Conservation (phyloP, 441 rosid species). For the Hura crepitans region DNA sequence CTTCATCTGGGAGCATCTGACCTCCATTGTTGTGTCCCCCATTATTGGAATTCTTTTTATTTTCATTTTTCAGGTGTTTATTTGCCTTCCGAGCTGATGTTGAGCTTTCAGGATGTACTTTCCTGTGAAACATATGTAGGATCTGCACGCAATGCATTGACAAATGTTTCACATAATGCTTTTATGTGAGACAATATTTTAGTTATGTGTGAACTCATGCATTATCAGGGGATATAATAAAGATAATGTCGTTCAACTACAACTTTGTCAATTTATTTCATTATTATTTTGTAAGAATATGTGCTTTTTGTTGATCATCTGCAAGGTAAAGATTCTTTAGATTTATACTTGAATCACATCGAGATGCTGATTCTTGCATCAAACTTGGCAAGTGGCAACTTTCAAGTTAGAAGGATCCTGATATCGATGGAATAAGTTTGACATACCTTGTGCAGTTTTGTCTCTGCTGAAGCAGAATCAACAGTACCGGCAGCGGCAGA, state of each 20-base stretch:
- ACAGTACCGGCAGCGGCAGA: conserved; percentile 33
- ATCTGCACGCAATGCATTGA: conserved; percentile 39
- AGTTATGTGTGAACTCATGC: background rate
- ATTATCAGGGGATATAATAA: background rate
- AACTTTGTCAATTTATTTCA: conserved; percentile 10
- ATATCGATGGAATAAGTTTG: background rate
- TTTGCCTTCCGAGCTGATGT: conserved; percentile 33
- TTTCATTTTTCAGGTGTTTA: conserved; percentile 39
- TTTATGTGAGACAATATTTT: background rate
- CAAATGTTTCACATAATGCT: background rate
- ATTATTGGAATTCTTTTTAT: conserved; percentile 30
- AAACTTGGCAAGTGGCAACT: background rate
- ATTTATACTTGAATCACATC: background rate
- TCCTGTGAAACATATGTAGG: conserved; percentile 68
- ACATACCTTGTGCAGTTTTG: conserved; percentile 58
- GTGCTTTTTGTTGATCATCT: conserved; percentile 10
- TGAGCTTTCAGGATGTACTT: conserved; percentile 76
- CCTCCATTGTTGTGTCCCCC: conserved; percentile 33
- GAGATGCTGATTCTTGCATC: background rate
- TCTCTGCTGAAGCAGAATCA: conserved; percentile 56
- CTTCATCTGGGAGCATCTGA: conserved; percentile 36
- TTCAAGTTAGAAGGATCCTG: background rate
- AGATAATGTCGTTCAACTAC: background rate
- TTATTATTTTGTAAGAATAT: background rate
- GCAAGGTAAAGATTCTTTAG: background rate